These are phyloP conservation scores for Tetrahymena malaccensis DNA, from an alignment of 73 alveolate species.

Conservation along the genomic window DNA sequence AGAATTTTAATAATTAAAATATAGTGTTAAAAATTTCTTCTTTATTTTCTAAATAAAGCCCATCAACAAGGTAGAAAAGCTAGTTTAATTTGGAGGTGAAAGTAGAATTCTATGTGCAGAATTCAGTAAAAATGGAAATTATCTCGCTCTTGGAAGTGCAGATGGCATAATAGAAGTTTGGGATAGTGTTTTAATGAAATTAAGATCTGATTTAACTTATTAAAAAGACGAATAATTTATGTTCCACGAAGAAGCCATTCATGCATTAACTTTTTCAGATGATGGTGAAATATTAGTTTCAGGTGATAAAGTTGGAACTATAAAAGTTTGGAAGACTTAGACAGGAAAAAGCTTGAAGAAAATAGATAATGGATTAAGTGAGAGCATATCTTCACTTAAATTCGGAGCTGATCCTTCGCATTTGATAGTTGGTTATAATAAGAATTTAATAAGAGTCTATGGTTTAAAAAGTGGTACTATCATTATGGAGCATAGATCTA, in stretches of 20 bases:
- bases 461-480: not conserved
- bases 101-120: not conserved
- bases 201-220: not conserved
- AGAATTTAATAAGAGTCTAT: not conserved
- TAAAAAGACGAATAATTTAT: not conserved
- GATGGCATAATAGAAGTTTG: not conserved
- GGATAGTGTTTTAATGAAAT: not conserved
- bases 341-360: not conserved
- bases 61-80: not conserved
- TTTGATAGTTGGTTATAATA: not conserved
- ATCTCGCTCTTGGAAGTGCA: not conserved
- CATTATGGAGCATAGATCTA: not conserved
- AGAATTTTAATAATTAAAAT: not conserved
- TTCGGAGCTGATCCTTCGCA: not conserved
- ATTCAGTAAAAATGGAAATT: not conserved
- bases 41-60: not conserved
- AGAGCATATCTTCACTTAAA: not conserved
- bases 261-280: not conserved
- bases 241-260: not conserved
- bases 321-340: not conserved
- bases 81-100: not conserved
- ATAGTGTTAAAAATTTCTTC: not conserved
- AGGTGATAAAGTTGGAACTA: not conserved
- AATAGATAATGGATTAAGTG: not conserved
- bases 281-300: not conserved